Base-by-base conservation (phyloP, 1,139 yeast species). In the Wickerhamomyces sp. region DNA sequence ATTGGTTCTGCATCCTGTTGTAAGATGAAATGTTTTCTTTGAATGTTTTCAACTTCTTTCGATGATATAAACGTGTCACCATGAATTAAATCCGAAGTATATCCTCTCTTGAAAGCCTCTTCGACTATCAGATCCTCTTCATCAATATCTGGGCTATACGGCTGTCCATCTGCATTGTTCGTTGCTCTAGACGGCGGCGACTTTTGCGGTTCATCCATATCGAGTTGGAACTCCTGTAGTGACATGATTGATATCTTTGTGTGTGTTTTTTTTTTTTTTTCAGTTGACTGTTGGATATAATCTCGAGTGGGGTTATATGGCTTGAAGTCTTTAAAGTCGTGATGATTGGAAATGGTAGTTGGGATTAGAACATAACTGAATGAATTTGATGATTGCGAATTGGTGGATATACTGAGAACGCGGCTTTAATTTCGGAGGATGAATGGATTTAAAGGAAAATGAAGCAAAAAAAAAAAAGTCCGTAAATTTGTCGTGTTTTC, bases 221-320 rank as follows among this genome's bases (percentile, higher is more conserved):
- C 48, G 42, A 45, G 39, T 10, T 39, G 35, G 23, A 45, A 45
- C 33, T 42, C 43, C 24, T 39, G 40, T n/a, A 20, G 25, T 7
- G 31, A 16, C 31, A 28, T 28, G 5, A 20, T 21, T 14, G 9
- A 16, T 10, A 10, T 10, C 17, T 24, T 24, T n/a, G 5, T 13
- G 12, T 10, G n/a, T 22, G 24, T 22, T n/a, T n/a, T n/a, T n/a
- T n/a, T n/a, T n/a, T n/a, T n/a, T n/a, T n/a, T n/a, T n/a, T n/a
- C n/a, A n/a, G n/a, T n/a, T n/a, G n/a, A n/a, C n/a, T n/a, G n/a
- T n/a, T n/a, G n/a, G n/a, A n/a, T n/a, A n/a, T n/a, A n/a, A n/a
- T n/a, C n/a, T n/a, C n/a, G n/a, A n/a, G n/a, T n/a, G n/a, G n/a
- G n/a, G n/a, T n/a, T n/a, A n/a, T n/a, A n/a, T n/a, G n/a, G n/a